Evolutionary conservation across 495 filamentous ascomycete genomes (phyloP), one percentile per base, ranked within the genome.

Genomic region (Lasiosphaeria ovina): DNA sequence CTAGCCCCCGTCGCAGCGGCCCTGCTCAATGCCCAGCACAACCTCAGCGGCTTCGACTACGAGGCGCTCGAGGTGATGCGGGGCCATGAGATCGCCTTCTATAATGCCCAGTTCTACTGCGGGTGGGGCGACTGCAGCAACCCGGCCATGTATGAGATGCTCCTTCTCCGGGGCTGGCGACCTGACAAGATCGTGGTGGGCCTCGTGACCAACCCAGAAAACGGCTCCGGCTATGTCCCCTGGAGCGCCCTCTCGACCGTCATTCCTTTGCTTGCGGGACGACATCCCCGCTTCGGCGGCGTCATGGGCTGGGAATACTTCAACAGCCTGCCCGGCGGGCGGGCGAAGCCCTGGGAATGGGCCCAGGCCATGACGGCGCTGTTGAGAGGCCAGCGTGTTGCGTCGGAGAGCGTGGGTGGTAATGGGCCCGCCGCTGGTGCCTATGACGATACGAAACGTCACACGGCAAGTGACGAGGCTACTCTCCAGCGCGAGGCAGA

Each of bases 231-330:
- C 7, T 81, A 59, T 60, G 73, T 81, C 2, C 61, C 57, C 32
- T 76, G 76, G 57, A 66, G 75, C 40, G 42, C 57, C 16, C 55
- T 76, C 53, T 69, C 64, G 0, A 57, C 57, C n/a, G 72, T 79
- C 33, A 52, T 81, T 35, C 63, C 70, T 35, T 57, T 73, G 59
- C 61, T 80, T 17, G 65, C 62, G 33, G 67, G 67, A 35, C 63
- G 76, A 66, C 72, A 79, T 63, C 67, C 72, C 17, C 51, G 66
- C 10, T 81, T 94, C 70, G 91, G 89, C 3, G 90, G 91, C 6
- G 88, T 93, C 0, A 89, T 90, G 84, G 89, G 91, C 3, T 95
- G 91, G 91, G 91, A 95, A 74, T 95, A 92, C 66, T 93, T 89
- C 67, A 91, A 92, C 74, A 80, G 82, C 3, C 67, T 85, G 62